Evolutionary conservation across 1,284 basidiomycete species (phyloP).

Genomic region (Apiotrichum veenhuisii): DNA sequence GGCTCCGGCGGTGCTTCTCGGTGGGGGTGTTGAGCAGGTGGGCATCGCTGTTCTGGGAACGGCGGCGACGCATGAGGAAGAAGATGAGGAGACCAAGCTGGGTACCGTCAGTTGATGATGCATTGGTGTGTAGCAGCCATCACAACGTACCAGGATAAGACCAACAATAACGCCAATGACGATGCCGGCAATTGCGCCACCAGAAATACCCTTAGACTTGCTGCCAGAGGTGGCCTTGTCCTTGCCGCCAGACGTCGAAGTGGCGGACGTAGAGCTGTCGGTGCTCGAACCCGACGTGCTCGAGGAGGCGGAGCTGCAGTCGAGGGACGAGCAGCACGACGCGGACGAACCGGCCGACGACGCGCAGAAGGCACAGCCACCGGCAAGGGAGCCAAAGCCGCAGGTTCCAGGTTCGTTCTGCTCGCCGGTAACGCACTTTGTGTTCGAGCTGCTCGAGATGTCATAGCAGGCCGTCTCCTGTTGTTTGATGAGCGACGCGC

Average conservation of each 20-base stretch:
- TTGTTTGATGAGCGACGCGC: conserved; percentile 29
- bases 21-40: not conserved
- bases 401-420: conserved; percentile 50
- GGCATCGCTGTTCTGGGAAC: not conserved
- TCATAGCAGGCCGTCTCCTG: conserved; percentile 49
- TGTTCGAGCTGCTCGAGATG: conserved; percentile 43
- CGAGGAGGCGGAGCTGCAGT: not conserved
- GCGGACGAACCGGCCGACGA: conserved; percentile 23
- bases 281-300: conserved; percentile 20
- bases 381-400: conserved; percentile 48
- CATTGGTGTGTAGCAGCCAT: no score
- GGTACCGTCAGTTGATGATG: not conserved
- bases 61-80: conserved; percentile 27
- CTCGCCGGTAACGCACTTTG: conserved; percentile 46
- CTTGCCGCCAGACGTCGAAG: conserved; percentile 11
- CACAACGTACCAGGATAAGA: not conserved
- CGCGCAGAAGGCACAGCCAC: conserved; percentile 49
- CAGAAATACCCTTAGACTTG: conserved; percentile 20
- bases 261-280: conserved; percentile 14
- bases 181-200: conserved; percentile 35
- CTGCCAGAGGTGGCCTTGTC: conserved; percentile 3
- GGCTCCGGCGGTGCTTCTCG: conserved; percentile 9
- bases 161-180: conserved; percentile 21
- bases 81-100: conserved; percentile 35
- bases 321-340: conserved; percentile 26